Evolutionary conservation across 2,329 filamentous ascomycete genomes (phyloP), one percentile per base, ranked within the genome.

Genomic region (Torrubiella hemipterigena): DNA sequence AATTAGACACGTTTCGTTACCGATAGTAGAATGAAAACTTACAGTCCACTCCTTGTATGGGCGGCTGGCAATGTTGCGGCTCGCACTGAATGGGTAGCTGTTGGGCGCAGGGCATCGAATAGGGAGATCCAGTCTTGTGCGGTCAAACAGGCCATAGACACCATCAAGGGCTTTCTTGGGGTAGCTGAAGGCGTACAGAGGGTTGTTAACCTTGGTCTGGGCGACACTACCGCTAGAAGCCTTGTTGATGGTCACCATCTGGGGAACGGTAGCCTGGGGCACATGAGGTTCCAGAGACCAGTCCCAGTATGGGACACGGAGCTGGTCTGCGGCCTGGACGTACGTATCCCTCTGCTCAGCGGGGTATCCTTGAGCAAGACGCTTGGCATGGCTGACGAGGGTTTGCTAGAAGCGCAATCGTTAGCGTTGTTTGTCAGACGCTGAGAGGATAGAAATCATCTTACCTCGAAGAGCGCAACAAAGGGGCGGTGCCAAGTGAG

Each of bases 401-500:
- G 52, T 40, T 60, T 69, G 63, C 63, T 66, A n/a, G n/a, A n/a
- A n/a, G 34, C 17, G 12, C 14, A 14, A 9, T 31, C 20, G 30
- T 11, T 27, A 26, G 16, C 16, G 31, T 17, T 20, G 31, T 12
- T 15, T n/a, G 10, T 25, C 6, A 20, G 10, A 20, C 15, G 11
- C 7, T n/a, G 17, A 21, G 8, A 12, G 10, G 12, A 12, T 16
- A 14, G 16, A 11, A 22, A 15, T 14, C 7, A 17, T 33, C 47
- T 13, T 46, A 65, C 63, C 53, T 70, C 66, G 31, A 56, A 66
- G 3, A 69, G 47, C 3, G 55, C 53, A 26, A 69, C 39, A 36
- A 65, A 69, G 3, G 62, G 59, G 3, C 64, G 58, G 43, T 71
- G 66, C 65, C 62, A 69, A 11, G 56, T 45, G 3, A 52, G 43